phyloP scores from a whole-genome alignment of 2,329 filamentous ascomycete species.

The Fusarium clavum region DNA sequence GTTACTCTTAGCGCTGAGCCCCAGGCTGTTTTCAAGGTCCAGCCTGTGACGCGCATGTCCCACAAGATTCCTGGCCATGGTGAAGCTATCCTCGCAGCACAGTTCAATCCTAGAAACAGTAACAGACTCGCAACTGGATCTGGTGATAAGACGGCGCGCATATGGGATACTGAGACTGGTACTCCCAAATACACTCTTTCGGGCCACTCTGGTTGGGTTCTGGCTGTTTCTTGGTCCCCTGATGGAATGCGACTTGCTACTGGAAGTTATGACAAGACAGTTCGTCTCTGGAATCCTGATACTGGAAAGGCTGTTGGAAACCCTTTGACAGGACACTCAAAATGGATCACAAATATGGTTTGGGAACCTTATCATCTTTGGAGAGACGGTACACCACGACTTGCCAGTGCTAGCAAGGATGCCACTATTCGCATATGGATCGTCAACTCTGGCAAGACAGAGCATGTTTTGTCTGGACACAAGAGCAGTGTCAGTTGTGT shows the following conservation, averaged over 20 bases:
- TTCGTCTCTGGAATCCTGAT: conserved; percentile 89
- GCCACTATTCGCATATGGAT: conserved; percentile 89
- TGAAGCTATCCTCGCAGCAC: conserved; percentile 85
- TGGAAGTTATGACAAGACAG: conserved; percentile 91
- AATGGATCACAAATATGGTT: conserved; percentile 87
- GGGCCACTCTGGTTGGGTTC: conserved; percentile 88
- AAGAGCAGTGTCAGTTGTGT: conserved; percentile 91
- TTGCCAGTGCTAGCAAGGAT: conserved; percentile 92
- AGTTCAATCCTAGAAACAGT: conserved; percentile 85
- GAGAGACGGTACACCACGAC: conserved; percentile 75
- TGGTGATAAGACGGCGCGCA: conserved; percentile 88
- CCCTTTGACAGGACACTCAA: conserved; percentile 82
- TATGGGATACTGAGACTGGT: conserved; percentile 96
- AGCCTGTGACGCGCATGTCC: conserved; percentile 89
- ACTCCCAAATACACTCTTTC: conserved; percentile 88
- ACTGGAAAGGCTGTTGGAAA: conserved; percentile 80
- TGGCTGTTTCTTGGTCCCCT: conserved; percentile 88
- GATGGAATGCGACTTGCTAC: conserved; percentile 86
- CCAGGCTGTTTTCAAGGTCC: conserved; percentile 93
- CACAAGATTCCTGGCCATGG: conserved; percentile 91
- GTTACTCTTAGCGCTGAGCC: conserved; percentile 73
- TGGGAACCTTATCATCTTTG: conserved; percentile 97
- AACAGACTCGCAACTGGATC: conserved; percentile 86
- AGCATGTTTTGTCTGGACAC: conserved; percentile 88
- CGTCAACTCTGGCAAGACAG: conserved; percentile 79